Evolutionary conservation across 306 rosid genomes (phyloP), one percentile per base, ranked within the genome.

Genomic region (Heteromeles arbutifolia): DNA sequence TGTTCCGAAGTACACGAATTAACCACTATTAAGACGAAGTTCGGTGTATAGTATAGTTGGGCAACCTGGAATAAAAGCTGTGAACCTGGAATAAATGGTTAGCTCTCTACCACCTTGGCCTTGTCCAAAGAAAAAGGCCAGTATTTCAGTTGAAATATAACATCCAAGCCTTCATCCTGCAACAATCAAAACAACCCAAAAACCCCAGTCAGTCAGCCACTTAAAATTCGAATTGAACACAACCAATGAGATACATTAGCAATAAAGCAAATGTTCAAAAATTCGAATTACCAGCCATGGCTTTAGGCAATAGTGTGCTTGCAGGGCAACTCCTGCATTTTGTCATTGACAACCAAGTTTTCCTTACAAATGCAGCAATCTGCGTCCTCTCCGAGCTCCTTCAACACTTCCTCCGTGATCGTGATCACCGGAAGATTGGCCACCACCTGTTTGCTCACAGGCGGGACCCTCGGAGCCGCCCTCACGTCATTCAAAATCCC

Each of bases 261-360:
- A 44, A 44, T 44, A 26, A 4, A 63, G 28, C 66, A 56, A 66
- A 57, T 41, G 72, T 4, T 41, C 24, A 67, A 39, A 65, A 64
- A 65, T 76, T 21, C 19, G 21, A 65, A 58, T 76, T 86, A 95
- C 99, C 97, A 95, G 97, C 99, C 99, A 95, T 6, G 99, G 97
- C 85, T 90, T 92, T 50, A 95, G 80, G 83, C 98, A 94, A 4
- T 92, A 0, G 88, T 90, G 86, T 95, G 99, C 86, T 85, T 95
- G 99, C 99, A 95, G 68, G 99, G 99, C 82, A 95, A 73, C 85
- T 92, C 99, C 77, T 92, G 97, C 97, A 92, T 95, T 80, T 89
- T 79, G 74, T 92, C 99, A 79, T 87, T 79, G 69, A 89, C 80
- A 70, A 59, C 90, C 75, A 95, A 87, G 70, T 90, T 80, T 75